phyloP scores from a whole-genome alignment of 169 alveolate genomes.

The Eimeria mitis region DNA sequence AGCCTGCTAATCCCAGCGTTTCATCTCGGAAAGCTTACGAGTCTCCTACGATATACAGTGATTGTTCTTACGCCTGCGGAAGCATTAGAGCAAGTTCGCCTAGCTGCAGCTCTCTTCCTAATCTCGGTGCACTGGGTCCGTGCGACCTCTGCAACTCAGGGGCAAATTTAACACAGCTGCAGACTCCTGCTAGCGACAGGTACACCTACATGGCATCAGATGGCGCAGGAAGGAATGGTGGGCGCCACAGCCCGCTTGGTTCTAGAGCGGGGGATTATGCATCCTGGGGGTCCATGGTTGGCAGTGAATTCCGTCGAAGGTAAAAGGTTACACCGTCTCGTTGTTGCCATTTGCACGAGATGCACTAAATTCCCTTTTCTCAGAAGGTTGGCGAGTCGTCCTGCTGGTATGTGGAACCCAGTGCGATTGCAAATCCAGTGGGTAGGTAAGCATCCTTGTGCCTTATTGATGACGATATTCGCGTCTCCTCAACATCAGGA shows the following conservation, averaged over 20 bases:
- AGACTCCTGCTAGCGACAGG: background rate
- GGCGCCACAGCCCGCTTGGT: conserved; percentile 29
- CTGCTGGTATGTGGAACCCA: background rate
- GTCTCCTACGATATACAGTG: background rate
- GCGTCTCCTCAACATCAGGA: background rate
- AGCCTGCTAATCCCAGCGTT: background rate
- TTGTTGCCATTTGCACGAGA: background rate
- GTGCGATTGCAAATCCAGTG: background rate
- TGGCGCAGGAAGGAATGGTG: background rate
- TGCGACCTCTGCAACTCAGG: conserved; percentile 61
- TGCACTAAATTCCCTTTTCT: background rate
- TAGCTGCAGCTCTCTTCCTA: conserved; percentile 45
- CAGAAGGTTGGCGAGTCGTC: background rate
- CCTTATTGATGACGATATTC: background rate
- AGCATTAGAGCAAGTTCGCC: conserved; percentile 14
- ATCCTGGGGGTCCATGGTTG: conserved; percentile 40
- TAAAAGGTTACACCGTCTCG: background rate
- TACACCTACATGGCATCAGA: conserved; percentile 8
- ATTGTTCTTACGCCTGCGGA: conserved; percentile 4
- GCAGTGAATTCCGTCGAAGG: conserved; percentile 48
- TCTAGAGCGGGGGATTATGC: conserved; percentile 37
- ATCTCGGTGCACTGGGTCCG: conserved; percentile 68
- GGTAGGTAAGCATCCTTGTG: background rate
- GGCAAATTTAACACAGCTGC: background rate
- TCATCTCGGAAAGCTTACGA: conserved; percentile 13